Base-by-base conservation (phyloP, 2,329 filamentous ascomycete genomes). In the Xylariaceae sp. region DNA sequence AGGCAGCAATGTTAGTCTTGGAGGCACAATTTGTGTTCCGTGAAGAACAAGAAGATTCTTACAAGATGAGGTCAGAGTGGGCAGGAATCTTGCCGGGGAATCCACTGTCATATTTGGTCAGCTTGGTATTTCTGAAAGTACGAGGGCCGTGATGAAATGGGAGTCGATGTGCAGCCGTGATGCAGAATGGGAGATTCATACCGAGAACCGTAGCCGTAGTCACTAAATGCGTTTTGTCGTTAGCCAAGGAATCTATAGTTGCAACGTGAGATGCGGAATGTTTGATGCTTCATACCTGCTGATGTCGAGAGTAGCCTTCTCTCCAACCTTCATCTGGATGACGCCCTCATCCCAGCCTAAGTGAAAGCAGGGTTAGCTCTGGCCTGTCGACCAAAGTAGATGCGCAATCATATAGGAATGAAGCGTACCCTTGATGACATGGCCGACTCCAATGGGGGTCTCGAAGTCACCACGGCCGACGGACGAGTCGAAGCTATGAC, bases 321-420 rank as follows among this genome's bases (percentile, higher is more conserved):
- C 92, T 68, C 92, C 91, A 51, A 95, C 76, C 67, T 86, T 85
- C 92, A 99, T 96, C 66, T 82, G 76, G 44, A 76, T 73, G 46
- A 97, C 90, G 58, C 87, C 91, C 72, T 96, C 85, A 65, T 90
- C 90, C 90, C 82, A 95, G 60, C 83, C 88, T 90, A 58, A 17
- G 3, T 12, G 11, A 18, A 44, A 41, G n/a, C n/a, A 17, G 5
- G n/a, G 36, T 56, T 31, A 56, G 52, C 17, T 17, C 43, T 5
- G 14, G 33, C 36, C 3, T 30, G 11, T 41, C 32, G 12, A 27
- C 22, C 22, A 27, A 7, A 27, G 22, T 27, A 27, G 4, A 27
- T 5, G 7, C 22, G 22, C 22, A 27, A 7, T 27, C 22, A 27
- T 27, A 27, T 4, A 27, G 22, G 10, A 42, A 11, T n/a, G 19